Percentiles rank a stretch among this genome's conserved stretches.
Conservation (phyloP, 768 basidiomycete species). For the Gloeophyllum trabeum region DNA sequence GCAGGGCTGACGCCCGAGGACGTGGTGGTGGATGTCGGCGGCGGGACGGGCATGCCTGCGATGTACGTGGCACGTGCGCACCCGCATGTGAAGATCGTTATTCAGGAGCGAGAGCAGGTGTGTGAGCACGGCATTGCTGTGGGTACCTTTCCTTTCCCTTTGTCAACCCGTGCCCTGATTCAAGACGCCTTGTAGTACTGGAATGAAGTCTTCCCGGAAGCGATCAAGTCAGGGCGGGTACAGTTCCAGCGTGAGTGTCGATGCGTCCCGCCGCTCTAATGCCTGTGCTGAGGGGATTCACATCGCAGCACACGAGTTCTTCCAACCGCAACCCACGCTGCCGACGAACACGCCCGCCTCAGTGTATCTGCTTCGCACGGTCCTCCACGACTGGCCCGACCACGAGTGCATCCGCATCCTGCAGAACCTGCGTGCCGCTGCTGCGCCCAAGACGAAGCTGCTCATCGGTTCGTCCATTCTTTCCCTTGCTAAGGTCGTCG, state of each 20-base stretch:
- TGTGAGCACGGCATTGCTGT: constrained; percentile 2
- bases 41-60: constrained; percentile 25
- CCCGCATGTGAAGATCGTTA: constrained; percentile 23
- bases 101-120: constrained; percentile 19
- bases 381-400: constrained; percentile 23
- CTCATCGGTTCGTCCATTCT: too few species aligned
- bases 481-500: constrained; percentile 1
- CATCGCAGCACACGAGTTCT: constrained; percentile 14
- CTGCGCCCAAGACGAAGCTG: constrained; percentile 22
- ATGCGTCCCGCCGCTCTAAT: too few species aligned
- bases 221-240: constrained; percentile 1
- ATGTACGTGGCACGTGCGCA: constrained; percentile 21
- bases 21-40: constrained; percentile 28
- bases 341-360: too few species aligned
- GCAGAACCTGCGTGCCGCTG: constrained; percentile 15
- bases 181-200: constrained; percentile 2
- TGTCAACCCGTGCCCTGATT: too few species aligned
- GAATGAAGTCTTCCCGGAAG: constrained; percentile 1
- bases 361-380: constrained; percentile 18
- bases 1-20: constrained; percentile 14
- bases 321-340: constrained; percentile 15
- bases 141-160: not conserved
- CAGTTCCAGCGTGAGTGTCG: constrained; percentile 5
- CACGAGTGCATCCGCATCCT: constrained; percentile 12
- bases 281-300: too few species aligned